Conservation (phyloP, 1,284 basidiomycete genomes). For the Nidula niveotomentosa region DNA sequence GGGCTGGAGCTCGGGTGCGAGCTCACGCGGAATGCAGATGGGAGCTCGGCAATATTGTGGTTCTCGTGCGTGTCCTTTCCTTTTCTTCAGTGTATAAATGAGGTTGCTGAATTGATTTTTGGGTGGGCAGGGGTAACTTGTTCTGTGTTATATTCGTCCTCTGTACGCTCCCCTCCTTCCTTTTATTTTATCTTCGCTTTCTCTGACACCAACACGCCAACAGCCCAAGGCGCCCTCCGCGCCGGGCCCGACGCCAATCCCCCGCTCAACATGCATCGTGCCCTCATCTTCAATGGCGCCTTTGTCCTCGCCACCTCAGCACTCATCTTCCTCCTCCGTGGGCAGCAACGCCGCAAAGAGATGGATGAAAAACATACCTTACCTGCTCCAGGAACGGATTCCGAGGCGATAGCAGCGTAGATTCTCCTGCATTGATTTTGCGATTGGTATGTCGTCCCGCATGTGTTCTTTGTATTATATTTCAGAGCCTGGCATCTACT, state of each 20-base stretch:
- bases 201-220: slow-evolving; percentile 1
- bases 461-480: too few relatives aligned
- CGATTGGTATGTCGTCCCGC: too few relatives aligned
- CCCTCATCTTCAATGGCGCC: slow-evolving; percentile 62
- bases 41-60: slow-evolving; percentile 74
- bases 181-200: neutral
- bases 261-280: slow-evolving; percentile 66
- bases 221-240: slow-evolving; percentile 66
- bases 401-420: too few relatives aligned
- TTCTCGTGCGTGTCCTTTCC: slow-evolving; percentile 45
- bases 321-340: slow-evolving; percentile 48
- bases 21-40: slow-evolving; percentile 74
- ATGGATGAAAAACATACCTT: slow-evolving; percentile 46
- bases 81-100: neutral
- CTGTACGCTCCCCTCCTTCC: slow-evolving; percentile 35
- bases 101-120: slow-evolving; percentile 1
- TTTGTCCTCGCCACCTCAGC: slow-evolving; percentile 37
- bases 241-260: slow-evolving; percentile 56
- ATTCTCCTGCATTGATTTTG: too few relatives aligned
- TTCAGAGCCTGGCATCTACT: too few relatives aligned
- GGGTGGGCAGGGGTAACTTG: slow-evolving; percentile 54
- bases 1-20: slow-evolving; percentile 76
- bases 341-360: slow-evolving; percentile 58
- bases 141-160: slow-evolving; percentile 65
- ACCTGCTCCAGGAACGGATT: neutral